Evolutionary conservation across 2,329 filamentous ascomycete genomes (phyloP).

Genomic region (Microdochium paspali): DNA sequence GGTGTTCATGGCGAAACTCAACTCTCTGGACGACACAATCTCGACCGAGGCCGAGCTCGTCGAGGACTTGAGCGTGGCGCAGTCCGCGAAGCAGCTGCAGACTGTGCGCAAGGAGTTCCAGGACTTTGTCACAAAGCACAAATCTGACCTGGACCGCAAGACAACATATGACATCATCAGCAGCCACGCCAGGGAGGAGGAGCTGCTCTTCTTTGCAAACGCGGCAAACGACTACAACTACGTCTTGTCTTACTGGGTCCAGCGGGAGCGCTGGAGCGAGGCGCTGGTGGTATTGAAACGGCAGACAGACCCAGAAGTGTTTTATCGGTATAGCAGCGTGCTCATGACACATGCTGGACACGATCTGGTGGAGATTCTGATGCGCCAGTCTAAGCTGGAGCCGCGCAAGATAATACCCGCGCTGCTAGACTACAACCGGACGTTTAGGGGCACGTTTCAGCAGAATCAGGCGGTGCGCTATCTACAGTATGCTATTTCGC

Average conservation of each 20-base stretch:
- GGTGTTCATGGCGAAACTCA: slow-evolving; percentile 94
- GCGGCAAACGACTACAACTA: slow-evolving; percentile 88
- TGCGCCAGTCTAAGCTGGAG: slow-evolving; percentile 80
- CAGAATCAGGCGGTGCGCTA: slow-evolving; percentile 93
- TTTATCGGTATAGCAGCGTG: slow-evolving; percentile 96
- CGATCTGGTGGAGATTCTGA: slow-evolving; percentile 89
- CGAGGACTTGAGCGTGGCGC: slow-evolving; percentile 59
- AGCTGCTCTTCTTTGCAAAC: slow-evolving; percentile 84
- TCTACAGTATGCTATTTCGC: slow-evolving; percentile 85
- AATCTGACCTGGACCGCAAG: slow-evolving; percentile 77
- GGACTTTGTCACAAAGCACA: slow-evolving; percentile 79
- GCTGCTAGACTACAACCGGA: slow-evolving; percentile 85
- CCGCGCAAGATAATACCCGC: slow-evolving; percentile 86
- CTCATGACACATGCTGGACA: slow-evolving; percentile 81
- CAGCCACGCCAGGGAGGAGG: slow-evolving; percentile 88
- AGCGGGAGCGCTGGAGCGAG: slow-evolving; percentile 84
- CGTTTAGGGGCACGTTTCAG: slow-evolving; percentile 53
- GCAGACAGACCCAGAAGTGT: slow-evolving; percentile 85
- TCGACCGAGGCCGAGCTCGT: slow-evolving; percentile 77
- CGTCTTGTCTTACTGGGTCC: slow-evolving; percentile 93
- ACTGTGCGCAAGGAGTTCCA: slow-evolving; percentile 71
- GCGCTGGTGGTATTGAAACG: slow-evolving; percentile 83
- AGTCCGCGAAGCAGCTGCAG: slow-evolving; percentile 64
- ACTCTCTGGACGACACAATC: slow-evolving; percentile 88
- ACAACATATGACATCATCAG: slow-evolving; percentile 94